Evolutionary conservation across 306 rosid species (phyloP).

Genomic region (Fragaria ananassa): DNA sequence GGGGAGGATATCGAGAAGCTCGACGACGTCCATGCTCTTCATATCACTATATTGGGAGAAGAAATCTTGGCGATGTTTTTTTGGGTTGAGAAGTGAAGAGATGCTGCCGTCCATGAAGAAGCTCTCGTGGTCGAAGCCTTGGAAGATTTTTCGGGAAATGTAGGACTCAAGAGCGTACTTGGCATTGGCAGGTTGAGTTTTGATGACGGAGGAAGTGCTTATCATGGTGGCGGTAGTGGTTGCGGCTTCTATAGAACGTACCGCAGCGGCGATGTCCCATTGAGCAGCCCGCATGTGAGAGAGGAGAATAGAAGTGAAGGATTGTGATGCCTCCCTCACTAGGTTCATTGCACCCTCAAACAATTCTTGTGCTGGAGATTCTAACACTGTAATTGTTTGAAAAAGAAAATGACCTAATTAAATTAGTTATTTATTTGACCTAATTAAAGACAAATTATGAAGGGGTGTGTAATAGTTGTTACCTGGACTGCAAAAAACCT

Average conservation of each 20-base stretch:
- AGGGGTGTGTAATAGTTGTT: no score
- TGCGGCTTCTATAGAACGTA: conserved; percentile 88
- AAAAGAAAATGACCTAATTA: no score
- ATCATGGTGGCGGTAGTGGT: conserved; percentile 29
- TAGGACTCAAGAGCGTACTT: conserved; percentile 87
- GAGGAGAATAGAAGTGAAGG: conserved; percentile 74
- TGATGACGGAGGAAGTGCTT: conserved; percentile 34
- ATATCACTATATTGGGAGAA: conserved; percentile 76
- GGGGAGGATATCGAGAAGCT: conserved; percentile 89
- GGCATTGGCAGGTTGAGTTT: conserved; percentile 76
- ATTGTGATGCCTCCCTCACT: conserved; percentile 69
- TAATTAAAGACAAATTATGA: no score
- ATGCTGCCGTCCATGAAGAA: conserved; percentile 93
- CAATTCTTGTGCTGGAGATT: conserved; percentile 54
- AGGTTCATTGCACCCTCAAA: conserved; percentile 65
- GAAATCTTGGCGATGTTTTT: conserved; percentile 82
- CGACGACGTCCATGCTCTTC: conserved; percentile 87
- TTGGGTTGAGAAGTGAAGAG: conserved; percentile 84
- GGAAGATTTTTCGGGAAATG: conserved; percentile 69
- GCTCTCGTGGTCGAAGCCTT: conserved; percentile 90
- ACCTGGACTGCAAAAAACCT: conserved; percentile 51
- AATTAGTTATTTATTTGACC: no score
- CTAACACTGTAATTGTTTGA: conserved; percentile 32
- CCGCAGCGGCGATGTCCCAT: conserved; percentile 93
- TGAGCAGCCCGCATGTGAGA: conserved; percentile 88